A percentile compares a stretch with the other conserved stretches of the same genome.
phyloP scores from a whole-genome alignment of 441 rosid species.

The Populus tomentosa region DNA sequence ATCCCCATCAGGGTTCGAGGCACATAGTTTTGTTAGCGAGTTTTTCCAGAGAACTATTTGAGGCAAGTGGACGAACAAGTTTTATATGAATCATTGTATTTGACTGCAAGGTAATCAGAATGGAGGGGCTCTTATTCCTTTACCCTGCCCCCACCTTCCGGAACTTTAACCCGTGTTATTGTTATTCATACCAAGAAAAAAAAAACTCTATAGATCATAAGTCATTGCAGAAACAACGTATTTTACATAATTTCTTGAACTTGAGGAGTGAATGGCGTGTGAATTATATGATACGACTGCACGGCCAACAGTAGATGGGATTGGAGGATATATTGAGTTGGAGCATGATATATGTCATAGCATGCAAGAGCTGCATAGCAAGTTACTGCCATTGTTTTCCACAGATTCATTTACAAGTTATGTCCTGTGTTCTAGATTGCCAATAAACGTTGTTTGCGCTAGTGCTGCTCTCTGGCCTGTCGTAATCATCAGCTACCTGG shows the following conservation, averaged over 20 bases:
- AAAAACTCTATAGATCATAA: background rate
- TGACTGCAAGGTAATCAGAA: constrained; percentile 13
- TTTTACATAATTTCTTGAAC: background rate
- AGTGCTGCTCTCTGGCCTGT: background rate
- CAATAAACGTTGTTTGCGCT: background rate
- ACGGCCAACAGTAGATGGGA: background rate
- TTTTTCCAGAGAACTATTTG: constrained; percentile 25
- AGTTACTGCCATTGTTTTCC: background rate
- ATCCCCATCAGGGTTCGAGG: constrained; percentile 29
- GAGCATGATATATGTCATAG: background rate
- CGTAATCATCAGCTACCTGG: background rate
- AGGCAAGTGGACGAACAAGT: constrained; percentile 19
- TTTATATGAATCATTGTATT: constrained; percentile 16
- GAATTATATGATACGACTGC: background rate
- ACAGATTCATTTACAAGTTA: background rate
- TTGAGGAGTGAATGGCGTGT: background rate
- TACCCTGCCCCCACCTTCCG: background rate
- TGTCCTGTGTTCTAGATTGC: background rate
- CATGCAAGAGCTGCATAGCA: background rate
- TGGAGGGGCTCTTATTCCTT: background rate
- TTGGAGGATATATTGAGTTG: background rate
- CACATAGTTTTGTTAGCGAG: constrained; percentile 32
- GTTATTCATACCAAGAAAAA: background rate
- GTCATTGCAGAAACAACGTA: background rate
- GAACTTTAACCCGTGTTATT: background rate